Evolutionary conservation across 2,329 filamentous ascomycete species (phyloP), one percentile per base, ranked within the genome.

Genomic region (Aspergillus texensis): DNA sequence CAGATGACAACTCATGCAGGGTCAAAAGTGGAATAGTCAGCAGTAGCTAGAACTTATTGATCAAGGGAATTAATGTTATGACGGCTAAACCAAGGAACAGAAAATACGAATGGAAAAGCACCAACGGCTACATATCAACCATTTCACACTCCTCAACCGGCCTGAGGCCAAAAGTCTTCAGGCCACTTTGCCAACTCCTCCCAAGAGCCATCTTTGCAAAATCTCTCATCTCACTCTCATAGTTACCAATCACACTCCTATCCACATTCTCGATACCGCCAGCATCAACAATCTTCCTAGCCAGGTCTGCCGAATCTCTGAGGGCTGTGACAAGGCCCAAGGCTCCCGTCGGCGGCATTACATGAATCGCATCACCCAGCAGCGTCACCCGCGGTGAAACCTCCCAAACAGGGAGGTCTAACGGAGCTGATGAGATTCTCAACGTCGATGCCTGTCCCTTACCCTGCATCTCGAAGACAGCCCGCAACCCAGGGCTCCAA

Each of bases 241-340:
- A 72, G 19, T 56, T 58, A 19, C 59, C 61, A 43, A 72, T 62
- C 0, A 61, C 36, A 10, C 52, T 30, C 26, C 12, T 6, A 19
- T 30, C 46, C 9, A 50, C 16, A 0, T 50, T 19, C 8, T 50
- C 26, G 3, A 50, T 5, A 9, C 46, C 46, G 8, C 24, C 46
- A 30, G 26, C 46, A 19, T 50, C 24, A n/a, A 50, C 46, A 30
- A 50, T 50, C 16, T 9, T 50, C 46, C 26, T 50, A 3, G 24
- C 46, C 8, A 50, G 16, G 9, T 50, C 46, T 3, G 46, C 46
- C 8, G 46, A 19, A 50, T 50, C 46, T 6, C 46, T 50, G 8
- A 83, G 71, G 28, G 81, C 81, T 1, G 80, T 82, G 58, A 82
- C 82, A 1, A 80, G 81, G 19, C 81, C 81, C 56, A 79, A 78